Evolutionary conservation across 352 stramenopile genomes (phyloP).

Genomic region (Phytophthora citricola): DNA sequence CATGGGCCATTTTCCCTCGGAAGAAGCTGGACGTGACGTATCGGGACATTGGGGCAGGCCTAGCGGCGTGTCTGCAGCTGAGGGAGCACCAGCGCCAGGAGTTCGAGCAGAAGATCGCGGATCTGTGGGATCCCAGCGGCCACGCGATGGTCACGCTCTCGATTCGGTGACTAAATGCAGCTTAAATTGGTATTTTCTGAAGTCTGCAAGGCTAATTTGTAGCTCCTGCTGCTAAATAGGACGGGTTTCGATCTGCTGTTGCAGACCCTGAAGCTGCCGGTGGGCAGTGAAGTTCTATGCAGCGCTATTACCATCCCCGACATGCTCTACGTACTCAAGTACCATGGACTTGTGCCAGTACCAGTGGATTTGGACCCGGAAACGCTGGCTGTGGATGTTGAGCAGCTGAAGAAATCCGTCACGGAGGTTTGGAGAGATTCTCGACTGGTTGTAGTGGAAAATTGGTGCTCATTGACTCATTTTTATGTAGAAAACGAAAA

Average conservation of each 20-base stretch:
- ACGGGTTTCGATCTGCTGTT: conserved; percentile 86
- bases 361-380: conserved; percentile 73
- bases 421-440: conserved; percentile 41
- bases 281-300: conserved; percentile 75
- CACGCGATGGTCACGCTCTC: conserved; percentile 77
- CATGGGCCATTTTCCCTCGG: conserved; percentile 82
- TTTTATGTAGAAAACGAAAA: conserved; percentile 56
- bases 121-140: conserved; percentile 63
- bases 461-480: conserved; percentile 5
- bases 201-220: neutral
- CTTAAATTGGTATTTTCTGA: neutral
- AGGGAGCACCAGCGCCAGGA: conserved; percentile 62
- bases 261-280: conserved; percentile 74
- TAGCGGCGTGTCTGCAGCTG: conserved; percentile 65
- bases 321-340: conserved; percentile 82
- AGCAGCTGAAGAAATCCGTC: conserved; percentile 49
- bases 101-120: conserved; percentile 55
- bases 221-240: conserved; percentile 31
- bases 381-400: conserved; percentile 65
- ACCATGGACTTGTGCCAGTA: conserved; percentile 79
- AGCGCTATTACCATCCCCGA: conserved; percentile 88
- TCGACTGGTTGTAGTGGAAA: neutral
- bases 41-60: conserved; percentile 61
- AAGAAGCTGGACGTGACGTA: conserved; percentile 88
- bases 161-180: conserved; percentile 47